Evolutionary conservation across 2,329 filamentous ascomycete species (phyloP), one percentile per base, ranked within the genome.

Genomic region (Penicillium verrucosum): DNA sequence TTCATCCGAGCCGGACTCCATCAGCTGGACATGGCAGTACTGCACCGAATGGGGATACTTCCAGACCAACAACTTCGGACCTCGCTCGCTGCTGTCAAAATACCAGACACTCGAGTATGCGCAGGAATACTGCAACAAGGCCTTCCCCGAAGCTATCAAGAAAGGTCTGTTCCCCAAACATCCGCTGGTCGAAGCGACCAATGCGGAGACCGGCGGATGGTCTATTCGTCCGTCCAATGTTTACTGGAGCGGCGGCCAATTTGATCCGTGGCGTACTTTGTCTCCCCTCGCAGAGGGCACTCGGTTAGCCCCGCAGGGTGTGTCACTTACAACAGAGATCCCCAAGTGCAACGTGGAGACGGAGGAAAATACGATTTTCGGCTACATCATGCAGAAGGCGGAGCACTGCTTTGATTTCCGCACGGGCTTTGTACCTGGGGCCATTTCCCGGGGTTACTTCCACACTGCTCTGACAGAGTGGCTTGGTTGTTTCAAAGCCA

Each of bases 41-140:
- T 83, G 81, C 66, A 80, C 76, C 2, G 74, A 83, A 64, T 82
- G 77, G 76, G 81, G 80, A 10, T 82, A 73, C 66, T 79, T 77
- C 64, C 78, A 80, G 64, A 73, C 72, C 50, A 75, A 77, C 34
- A 83, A 83, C 61, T 65, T 77, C 1, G 79, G 79, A n/a, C 64
- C 70, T 18, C 73, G 78, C 54, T 75, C 79, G 36, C 67, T 83
- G 9, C 68, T 80, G 27, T 80, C 78, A 16, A 74, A 72, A 34
- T 81, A 76, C 61, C 77, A 80, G 60, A 75, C 74, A 18, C 70
- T 80, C 12, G 57, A 72, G 8, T 77, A 80, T 61, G 71, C 76
- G 54, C 71, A 75, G 45, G 70, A 77, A 40, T 69, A 75, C 51
- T 83, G 81, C 67, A 73, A 80, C 58, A 73, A 73, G 16, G 75